A percentile compares a stretch with the other conserved stretches of the same genome.
These are phyloP conservation scores for Colletotrichum sp. DNA, from an alignment of 2,329 filamentous ascomycete species.

Conservation along the genomic window DNA sequence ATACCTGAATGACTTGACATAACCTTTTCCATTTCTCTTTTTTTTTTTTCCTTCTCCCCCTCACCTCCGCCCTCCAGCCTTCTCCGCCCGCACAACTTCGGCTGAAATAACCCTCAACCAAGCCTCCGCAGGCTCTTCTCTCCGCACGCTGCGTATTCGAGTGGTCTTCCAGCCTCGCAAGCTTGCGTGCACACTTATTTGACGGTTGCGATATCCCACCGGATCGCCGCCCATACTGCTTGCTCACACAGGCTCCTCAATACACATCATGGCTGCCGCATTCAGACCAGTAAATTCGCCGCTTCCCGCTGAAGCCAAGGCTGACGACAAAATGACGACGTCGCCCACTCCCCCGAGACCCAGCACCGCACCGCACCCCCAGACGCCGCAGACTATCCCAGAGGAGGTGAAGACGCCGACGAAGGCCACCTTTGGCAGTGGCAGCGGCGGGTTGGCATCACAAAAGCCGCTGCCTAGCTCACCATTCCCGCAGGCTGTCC, in stretches of 20 bases:
- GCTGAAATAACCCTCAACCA: background rate
- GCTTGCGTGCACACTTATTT: background rate
- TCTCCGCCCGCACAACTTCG: background rate
- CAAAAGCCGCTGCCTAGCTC: slow-evolving; percentile 61
- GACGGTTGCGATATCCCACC: slow-evolving; percentile 21
- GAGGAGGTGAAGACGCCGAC: slow-evolving; percentile 68
- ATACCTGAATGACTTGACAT: slow-evolving; percentile 18
- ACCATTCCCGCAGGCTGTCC: slow-evolving; percentile 55
- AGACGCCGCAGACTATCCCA: slow-evolving; percentile 4
- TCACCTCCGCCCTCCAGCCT: background rate
- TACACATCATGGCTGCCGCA: slow-evolving; percentile 47
- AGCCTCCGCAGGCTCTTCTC: background rate
- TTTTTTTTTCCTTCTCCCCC: background rate
- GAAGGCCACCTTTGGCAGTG: slow-evolving; percentile 53
- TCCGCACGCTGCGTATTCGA: background rate
- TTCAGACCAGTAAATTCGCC: slow-evolving; percentile 55
- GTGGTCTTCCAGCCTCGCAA: slow-evolving; percentile 1
- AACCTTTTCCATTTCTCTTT: background rate
- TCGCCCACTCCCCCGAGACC: slow-evolving; percentile 38
- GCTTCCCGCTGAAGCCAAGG: slow-evolving; percentile 34
- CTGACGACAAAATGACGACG: slow-evolving; percentile 41
- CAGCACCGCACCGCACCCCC: slow-evolving; percentile 37
- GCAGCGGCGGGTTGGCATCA: slow-evolving; percentile 38
- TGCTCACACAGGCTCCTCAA: background rate
- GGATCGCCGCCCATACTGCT: background rate